Evolutionary conservation across 176 grass and related monocot species (phyloP), one percentile per base, ranked within the genome.

Genomic region (Otatea glauca): DNA sequence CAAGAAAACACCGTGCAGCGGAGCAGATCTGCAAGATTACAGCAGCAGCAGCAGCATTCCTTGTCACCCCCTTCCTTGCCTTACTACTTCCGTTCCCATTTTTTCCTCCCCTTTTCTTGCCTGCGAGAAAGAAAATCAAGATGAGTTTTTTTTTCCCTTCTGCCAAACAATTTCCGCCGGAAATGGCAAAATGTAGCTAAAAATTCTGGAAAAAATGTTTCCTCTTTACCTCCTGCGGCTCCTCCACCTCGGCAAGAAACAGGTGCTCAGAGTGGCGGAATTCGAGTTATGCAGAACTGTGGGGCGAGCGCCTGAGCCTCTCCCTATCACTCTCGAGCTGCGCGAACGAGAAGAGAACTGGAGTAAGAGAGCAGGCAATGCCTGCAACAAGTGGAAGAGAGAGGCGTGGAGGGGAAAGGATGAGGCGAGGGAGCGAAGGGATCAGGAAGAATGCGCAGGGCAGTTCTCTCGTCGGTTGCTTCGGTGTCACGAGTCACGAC

Each of bases 1-100:
- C 7, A 6, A 39, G 4, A 9, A 24, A n/a, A 42, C 34, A 6
- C 45, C 17, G 21, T 21, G 39, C 39, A 13, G 48, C 25, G 45
- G 51, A 34, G 83, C 56, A 86, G 88, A 90, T 90, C 84, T 90
- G 29, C 21, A 7, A 74, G 83, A 78, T 25, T 32, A 74, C 29
- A 29, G 29, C 43, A 6, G 49, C 34, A 6, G 6, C 65, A 13
- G 76, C 62, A 32, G 60, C 39, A 82, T 25, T 74, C 56, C 7
- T 44, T 9, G 74, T 42, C 56, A 27, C 29, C 43, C 16, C 24
- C 41, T 32, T 60, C n/a, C 4, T 0, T 20, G n/a, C 15, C 51
- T 5, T 58, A 0, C n/a, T 53, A 51, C 58, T 39, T 4, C 15
- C 20, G 12, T 47, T 4, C 50, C 39, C 42, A 5, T 39, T 39